These are phyloP conservation scores for Mycena olivaceomarginata DNA, from an alignment of 768 basidiomycete genomes.

Conservation along the genomic window DNA sequence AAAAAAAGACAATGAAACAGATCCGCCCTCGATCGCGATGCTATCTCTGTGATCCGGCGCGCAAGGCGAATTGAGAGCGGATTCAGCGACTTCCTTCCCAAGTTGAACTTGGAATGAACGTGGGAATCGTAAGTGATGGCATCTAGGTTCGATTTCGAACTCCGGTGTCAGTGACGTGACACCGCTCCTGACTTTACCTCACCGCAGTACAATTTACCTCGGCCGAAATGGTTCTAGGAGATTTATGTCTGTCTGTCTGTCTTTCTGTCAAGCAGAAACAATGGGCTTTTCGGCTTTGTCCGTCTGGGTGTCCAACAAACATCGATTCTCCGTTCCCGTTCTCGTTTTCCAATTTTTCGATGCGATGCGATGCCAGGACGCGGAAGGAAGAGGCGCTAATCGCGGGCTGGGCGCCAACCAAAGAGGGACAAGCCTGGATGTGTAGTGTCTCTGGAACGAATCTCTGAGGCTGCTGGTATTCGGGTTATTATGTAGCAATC, in stretches of 20 bases:
- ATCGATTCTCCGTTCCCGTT: background rate
- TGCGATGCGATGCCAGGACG: background rate
- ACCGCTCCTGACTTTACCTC: background rate
- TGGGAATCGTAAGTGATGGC: background rate
- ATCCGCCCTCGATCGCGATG: background rate
- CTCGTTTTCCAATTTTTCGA: background rate
- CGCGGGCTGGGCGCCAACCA: background rate
- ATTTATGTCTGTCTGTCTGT: no score
- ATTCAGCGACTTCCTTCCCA: background rate
- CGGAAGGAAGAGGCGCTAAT: background rate
- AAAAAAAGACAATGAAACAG: background rate
- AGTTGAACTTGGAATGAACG: background rate
- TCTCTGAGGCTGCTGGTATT: background rate
- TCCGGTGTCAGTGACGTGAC: background rate
- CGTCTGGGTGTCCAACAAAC: background rate
- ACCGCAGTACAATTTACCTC: no score
- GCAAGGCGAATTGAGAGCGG: background rate
- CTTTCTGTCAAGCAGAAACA: background rate
- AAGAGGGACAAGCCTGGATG: background rate
- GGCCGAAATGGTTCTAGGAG: no score
- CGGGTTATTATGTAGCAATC: background rate
- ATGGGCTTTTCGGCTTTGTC: background rate
- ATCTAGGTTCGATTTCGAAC: background rate
- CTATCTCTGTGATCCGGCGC: background rate
- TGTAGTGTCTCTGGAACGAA: background rate